Percentiles rank a stretch among this genome's conserved stretches.
Conservation (phyloP, 371 early-diverging fungal species). For the Mucor circinelloides region DNA sequence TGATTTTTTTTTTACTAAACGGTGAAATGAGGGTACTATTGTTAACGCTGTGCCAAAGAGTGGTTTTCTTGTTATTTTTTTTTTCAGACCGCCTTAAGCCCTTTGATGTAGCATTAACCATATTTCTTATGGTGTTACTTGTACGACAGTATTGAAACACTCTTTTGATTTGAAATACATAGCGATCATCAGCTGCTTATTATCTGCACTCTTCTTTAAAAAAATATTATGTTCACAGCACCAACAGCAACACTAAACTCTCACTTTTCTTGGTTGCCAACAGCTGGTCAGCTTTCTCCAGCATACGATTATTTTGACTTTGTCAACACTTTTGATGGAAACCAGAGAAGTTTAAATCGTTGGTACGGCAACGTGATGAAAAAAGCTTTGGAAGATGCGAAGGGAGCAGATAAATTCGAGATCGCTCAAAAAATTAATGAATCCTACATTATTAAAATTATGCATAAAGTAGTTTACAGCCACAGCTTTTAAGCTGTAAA, state of each 20-base stretch:
- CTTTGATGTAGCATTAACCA: no score
- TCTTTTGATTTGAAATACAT: conserved; percentile 4
- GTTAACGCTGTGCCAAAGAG: no score
- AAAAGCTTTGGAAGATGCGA: conserved; percentile 7
- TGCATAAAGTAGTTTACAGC: no score
- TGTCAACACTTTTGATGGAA: conserved; percentile 9
- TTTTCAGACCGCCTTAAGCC: no score
- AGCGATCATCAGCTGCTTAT: conserved; percentile 8
- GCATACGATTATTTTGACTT: conserved; percentile 18
- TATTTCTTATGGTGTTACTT: conserved; percentile 10
- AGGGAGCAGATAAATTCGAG: conserved; percentile 4
- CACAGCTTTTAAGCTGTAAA: no score
- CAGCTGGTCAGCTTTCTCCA: conserved; percentile 12
- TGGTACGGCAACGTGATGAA: conserved; percentile 11
- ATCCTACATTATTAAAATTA: no score
- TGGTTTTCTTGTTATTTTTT: no score
- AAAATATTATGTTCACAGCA: conserved; percentile 11
- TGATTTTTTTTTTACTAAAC: no score
- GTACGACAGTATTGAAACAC: conserved; percentile 13
- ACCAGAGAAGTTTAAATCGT: conserved; percentile 7
- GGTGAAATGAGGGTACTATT: no score
- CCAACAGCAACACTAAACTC: conserved; percentile 6
- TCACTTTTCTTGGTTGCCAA: conserved; percentile 10
- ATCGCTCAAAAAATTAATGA: conserved; percentile 10
- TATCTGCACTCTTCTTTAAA: conserved; percentile 12